A percentile compares a stretch with the other conserved stretches of the same genome.
These are phyloP conservation scores for Cladophialophora chaetospira DNA, from an alignment of 2,329 filamentous ascomycete genomes.

Conservation along the genomic window DNA sequence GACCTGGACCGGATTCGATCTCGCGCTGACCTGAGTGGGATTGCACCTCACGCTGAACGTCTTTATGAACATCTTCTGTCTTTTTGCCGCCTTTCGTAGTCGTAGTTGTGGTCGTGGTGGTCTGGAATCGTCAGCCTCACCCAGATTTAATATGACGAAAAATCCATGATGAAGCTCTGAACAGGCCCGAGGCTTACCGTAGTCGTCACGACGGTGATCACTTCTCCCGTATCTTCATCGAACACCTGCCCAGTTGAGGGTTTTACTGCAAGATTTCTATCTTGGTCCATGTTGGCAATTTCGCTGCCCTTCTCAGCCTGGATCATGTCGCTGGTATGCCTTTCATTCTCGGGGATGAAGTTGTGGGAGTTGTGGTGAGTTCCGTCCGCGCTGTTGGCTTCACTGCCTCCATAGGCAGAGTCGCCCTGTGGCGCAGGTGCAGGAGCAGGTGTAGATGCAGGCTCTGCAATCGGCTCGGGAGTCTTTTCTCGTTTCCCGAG, in stretches of 20 bases:
- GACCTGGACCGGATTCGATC: slow-evolving; percentile 4
- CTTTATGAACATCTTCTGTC: slow-evolving; percentile 29
- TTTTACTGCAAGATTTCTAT: slow-evolving; percentile 30
- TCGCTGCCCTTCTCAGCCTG: slow-evolving; percentile 32
- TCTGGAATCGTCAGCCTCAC: slow-evolving; percentile 8
- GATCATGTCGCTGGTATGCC: slow-evolving; percentile 24
- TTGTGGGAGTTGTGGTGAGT: slow-evolving; percentile 9
- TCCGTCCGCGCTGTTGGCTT: slow-evolving; percentile 22
- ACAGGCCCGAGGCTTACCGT: slow-evolving; percentile 6
- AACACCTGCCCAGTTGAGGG: slow-evolving; percentile 32
- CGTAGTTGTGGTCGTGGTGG: slow-evolving; percentile 33
- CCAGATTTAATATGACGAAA: too few relatives aligned
- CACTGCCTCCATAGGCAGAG: slow-evolving; percentile 32
- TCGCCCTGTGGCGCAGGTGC: slow-evolving; percentile 21
- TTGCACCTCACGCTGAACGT: slow-evolving; percentile 21
- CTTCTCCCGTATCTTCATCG: slow-evolving; percentile 33
- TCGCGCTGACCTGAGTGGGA: slow-evolving; percentile 5
- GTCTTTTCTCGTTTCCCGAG: slow-evolving; percentile 48
- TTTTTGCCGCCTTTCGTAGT: slow-evolving; percentile 27
- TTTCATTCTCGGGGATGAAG: slow-evolving; percentile 12
- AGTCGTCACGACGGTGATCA: slow-evolving; percentile 33
- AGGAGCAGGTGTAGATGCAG: too few relatives aligned
- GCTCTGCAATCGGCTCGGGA: too few relatives aligned
- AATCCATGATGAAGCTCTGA: not conserved
- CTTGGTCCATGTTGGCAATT: slow-evolving; percentile 31